These are phyloP conservation scores for Hypoxylon lienhwacheense DNA, from an alignment of 495 filamentous ascomycete species.

Conservation along the genomic window DNA sequence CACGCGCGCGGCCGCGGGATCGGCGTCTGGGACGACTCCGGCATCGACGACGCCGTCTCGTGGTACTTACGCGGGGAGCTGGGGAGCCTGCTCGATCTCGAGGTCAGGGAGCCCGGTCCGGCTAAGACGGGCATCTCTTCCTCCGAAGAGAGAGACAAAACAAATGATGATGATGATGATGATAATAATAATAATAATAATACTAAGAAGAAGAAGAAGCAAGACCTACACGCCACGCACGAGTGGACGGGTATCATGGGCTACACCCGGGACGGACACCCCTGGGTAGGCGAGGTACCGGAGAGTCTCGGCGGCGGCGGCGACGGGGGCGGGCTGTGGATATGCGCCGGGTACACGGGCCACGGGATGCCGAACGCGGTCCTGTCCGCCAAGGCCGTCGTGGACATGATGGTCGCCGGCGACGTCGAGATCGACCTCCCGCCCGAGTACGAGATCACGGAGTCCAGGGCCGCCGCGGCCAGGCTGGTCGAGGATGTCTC, in stretches of 20 bases:
- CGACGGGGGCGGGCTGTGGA: constrained; percentile 46
- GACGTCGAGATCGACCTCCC: constrained; percentile 42
- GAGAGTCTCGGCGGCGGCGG: constrained; percentile 42
- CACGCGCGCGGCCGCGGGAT: constrained; percentile 53
- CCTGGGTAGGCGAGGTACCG: constrained; percentile 67
- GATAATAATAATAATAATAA: too few relatives aligned
- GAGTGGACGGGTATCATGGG: constrained; percentile 89
- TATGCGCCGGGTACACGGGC: constrained; percentile 67
- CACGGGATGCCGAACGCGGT: constrained; percentile 84
- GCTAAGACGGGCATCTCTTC: too few relatives aligned
- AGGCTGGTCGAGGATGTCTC: constrained; percentile 26
- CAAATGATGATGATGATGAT: not conserved
- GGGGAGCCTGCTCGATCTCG: constrained; percentile 36
- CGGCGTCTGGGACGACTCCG: constrained; percentile 59
- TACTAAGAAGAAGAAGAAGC: too few relatives aligned
- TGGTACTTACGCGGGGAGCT: constrained; percentile 53
- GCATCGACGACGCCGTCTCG: constrained; percentile 55
- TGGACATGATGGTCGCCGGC: constrained; percentile 59
- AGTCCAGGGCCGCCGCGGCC: constrained; percentile 41
- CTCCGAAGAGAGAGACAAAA: not conserved
- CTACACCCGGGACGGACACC: constrained; percentile 66
- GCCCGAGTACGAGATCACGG: constrained; percentile 49
- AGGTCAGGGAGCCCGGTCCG: too few relatives aligned
- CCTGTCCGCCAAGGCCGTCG: constrained; percentile 67
- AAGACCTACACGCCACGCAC: constrained; percentile 56